phyloP scores from a whole-genome alignment of 2,329 filamentous ascomycete species.

The Macroventuria anomochaeta region DNA sequence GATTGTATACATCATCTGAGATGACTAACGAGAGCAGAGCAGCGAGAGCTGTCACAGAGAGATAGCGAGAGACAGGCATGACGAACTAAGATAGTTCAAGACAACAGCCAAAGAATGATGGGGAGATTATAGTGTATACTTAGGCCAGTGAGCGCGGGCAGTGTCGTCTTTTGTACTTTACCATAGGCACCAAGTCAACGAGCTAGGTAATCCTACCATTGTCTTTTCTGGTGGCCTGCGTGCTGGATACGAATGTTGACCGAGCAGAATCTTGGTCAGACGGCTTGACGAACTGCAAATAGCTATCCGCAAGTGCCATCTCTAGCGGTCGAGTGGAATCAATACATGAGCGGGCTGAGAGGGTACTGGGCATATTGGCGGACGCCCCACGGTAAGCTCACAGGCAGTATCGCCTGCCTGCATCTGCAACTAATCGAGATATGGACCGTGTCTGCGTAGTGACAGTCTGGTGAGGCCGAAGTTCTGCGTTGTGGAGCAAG shows the following conservation, averaged over 20 bases:
- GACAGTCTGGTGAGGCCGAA: slow-evolving; percentile 11
- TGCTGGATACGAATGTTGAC: slow-evolving; percentile 17
- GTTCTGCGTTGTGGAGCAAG: slow-evolving; percentile 10
- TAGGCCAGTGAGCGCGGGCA: slow-evolving; percentile 13
- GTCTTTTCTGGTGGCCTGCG: slow-evolving; percentile 17
- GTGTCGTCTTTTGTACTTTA: slow-evolving; percentile 32
- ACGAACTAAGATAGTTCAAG: not conserved
- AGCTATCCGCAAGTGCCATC: slow-evolving; percentile 22
- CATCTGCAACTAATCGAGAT: slow-evolving; percentile 21
- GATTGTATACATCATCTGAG: slow-evolving; percentile 25
- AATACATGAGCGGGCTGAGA: slow-evolving; percentile 28
- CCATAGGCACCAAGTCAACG: not conserved
- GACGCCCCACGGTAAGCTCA: slow-evolving; percentile 24
- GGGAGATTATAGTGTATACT: not conserved
- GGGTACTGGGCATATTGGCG: slow-evolving; percentile 21
- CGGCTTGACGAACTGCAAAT: slow-evolving; percentile 28
- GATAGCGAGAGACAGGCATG: slow-evolving; percentile 39
- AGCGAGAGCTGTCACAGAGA: slow-evolving; percentile 30
- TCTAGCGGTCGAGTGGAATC: slow-evolving; percentile 15
- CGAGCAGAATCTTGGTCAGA: slow-evolving; percentile 21
- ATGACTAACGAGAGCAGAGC: slow-evolving; percentile 33
- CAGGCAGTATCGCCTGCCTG: slow-evolving; percentile 15
- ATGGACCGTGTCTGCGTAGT: slow-evolving; percentile 1
- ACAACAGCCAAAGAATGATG: not conserved
- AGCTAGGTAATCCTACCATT: slow-evolving; percentile 18